Evolutionary conservation across 1,284 basidiomycete species (phyloP).

Genomic region (Cryptococcus sp.): DNA sequence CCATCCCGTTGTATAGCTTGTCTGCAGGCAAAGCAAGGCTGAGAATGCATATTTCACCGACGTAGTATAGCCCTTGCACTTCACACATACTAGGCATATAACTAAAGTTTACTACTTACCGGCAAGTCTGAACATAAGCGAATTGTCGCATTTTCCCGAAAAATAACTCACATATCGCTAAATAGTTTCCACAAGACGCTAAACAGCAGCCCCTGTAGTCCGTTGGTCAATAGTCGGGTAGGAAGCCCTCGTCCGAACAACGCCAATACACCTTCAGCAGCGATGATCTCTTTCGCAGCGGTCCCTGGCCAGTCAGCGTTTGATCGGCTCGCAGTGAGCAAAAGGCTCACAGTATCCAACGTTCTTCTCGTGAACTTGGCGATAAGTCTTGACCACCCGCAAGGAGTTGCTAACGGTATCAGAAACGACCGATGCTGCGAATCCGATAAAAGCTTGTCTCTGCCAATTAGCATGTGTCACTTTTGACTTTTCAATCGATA

Average conservation of each 20-base stretch:
- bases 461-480: constrained; percentile 1
- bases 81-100: too few relatives aligned
- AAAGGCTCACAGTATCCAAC: constrained; percentile 60
- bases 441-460: constrained; percentile 82
- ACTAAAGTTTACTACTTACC: too few relatives aligned
- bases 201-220: constrained; percentile 79
- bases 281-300: constrained; percentile 58
- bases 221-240: constrained; percentile 77
- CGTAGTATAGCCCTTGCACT: too few relatives aligned
- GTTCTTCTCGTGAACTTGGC: constrained; percentile 74
- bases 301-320: constrained; percentile 11
- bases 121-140: too few relatives aligned
- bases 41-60: too few relatives aligned
- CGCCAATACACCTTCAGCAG: constrained; percentile 60
- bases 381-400: constrained; percentile 86
- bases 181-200: constrained; percentile 79
- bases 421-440: constrained; percentile 71
- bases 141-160: too few relatives aligned
- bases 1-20: too few relatives aligned
- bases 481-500: neutral
- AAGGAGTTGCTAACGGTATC: constrained; percentile 80
- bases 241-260: constrained; percentile 79
- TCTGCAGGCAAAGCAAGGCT: too few relatives aligned
- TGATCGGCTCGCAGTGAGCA: neutral
- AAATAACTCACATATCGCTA: constrained; percentile 60